A percentile compares a stretch with the other conserved stretches of the same genome.
Conservation (phyloP, 345 rosid genomes). For the Sapria himalayana region DNA sequence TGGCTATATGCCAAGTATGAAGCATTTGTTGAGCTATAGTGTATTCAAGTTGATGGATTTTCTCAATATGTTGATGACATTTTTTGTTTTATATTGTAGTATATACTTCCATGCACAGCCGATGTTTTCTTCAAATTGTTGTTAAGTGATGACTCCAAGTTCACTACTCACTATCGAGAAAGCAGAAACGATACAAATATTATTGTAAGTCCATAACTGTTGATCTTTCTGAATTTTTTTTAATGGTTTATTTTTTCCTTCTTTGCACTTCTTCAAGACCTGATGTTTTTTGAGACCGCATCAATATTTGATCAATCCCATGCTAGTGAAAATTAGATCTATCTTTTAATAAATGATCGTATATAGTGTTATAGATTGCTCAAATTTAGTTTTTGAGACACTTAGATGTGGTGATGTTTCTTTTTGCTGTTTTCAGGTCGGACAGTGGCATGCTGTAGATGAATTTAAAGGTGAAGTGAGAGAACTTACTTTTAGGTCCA, state of each 20-base stretch:
- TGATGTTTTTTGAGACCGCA: too few species aligned
- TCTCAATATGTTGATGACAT: slow-evolving; percentile 6
- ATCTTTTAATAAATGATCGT: too few species aligned
- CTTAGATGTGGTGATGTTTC: too few species aligned
- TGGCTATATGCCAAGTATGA: slow-evolving; percentile 42
- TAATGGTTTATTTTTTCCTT: too few species aligned
- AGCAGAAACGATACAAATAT: slow-evolving; percentile 64
- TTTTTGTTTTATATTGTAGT: slow-evolving; percentile 25
- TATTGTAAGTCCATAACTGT: slow-evolving; percentile 24
- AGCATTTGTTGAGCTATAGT: slow-evolving; percentile 6
- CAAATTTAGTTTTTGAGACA: too few species aligned
- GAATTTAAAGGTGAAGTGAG: slow-evolving; percentile 97
- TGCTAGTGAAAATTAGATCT: too few species aligned
- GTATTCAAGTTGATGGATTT: slow-evolving; percentile 5
- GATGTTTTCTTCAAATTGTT: slow-evolving; percentile 42
- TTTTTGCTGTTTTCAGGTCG: slow-evolving; percentile 36
- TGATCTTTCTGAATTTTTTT: too few species aligned
- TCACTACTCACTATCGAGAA: slow-evolving; percentile 42
- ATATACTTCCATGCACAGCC: slow-evolving; percentile 49
- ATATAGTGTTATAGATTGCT: too few species aligned
- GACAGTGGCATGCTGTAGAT: slow-evolving; percentile 78
- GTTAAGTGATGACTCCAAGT: slow-evolving; percentile 49
- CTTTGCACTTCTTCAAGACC: too few species aligned
- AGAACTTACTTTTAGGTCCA: slow-evolving; percentile 67
- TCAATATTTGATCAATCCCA: too few species aligned